Percentiles rank a stretch among this genome's conserved stretches.
Evolutionary conservation across 2,329 filamentous ascomycete genomes (phyloP).

Genomic region (Plectosphaerella cucumerina): DNA sequence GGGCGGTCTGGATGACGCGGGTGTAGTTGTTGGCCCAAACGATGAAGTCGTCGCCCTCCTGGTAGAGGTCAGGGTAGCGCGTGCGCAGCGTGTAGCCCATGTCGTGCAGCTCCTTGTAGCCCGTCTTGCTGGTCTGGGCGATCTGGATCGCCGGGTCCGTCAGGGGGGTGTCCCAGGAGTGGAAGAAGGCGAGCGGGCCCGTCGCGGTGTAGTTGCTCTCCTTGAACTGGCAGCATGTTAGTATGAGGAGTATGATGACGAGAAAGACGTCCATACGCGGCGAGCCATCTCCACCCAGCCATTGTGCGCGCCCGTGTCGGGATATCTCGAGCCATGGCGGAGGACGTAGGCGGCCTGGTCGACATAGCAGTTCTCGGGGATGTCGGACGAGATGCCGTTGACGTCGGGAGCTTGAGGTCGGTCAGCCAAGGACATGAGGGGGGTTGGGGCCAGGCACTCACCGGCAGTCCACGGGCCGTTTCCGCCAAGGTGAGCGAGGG

Average conservation of each 20-base stretch:
- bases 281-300: slow-evolving; percentile 48
- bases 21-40: slow-evolving; percentile 66
- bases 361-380: slow-evolving; percentile 53
- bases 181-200: slow-evolving; percentile 52
- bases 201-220: slow-evolving; percentile 46
- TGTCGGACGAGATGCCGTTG: slow-evolving; percentile 46
- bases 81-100: slow-evolving; percentile 49
- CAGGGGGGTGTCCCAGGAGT: slow-evolving; percentile 54
- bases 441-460: slow-evolving; percentile 17
- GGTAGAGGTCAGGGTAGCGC: slow-evolving; percentile 45
- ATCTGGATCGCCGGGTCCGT: slow-evolving; percentile 52
- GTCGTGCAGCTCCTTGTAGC: slow-evolving; percentile 57
- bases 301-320: slow-evolving; percentile 55
- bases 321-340: slow-evolving; percentile 60
- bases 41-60: slow-evolving; percentile 44
- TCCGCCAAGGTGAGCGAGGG: slow-evolving; percentile 44
- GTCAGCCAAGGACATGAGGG: neutral
- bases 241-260: neutral
- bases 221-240: slow-evolving; percentile 38
- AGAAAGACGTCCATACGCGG: slow-evolving; percentile 27
- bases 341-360: slow-evolving; percentile 57
- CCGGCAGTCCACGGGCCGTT: slow-evolving; percentile 51
- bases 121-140: slow-evolving; percentile 54
- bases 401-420: slow-evolving; percentile 47
- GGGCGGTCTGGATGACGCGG: slow-evolving; percentile 57